phyloP scores from a whole-genome alignment of 306 rosid species.

The Mucuna pruriens region DNA sequence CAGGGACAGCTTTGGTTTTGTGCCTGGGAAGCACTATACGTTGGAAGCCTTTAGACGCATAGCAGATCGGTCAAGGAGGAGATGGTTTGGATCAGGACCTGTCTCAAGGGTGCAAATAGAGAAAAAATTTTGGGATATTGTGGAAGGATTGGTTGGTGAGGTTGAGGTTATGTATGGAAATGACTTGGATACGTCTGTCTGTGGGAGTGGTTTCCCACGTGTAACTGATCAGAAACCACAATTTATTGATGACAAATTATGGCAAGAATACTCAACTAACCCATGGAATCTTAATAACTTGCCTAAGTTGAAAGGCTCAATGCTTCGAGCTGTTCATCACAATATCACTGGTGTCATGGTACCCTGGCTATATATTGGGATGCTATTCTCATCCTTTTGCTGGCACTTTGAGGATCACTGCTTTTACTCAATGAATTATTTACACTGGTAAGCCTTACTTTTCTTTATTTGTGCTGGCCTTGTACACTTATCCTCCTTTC shows the following conservation, averaged over 20 bases:
- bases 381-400: slow-evolving; percentile 97
- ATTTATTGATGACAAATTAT: slow-evolving; percentile 65
- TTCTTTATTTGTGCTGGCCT: background rate
- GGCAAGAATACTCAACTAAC: slow-evolving; percentile 82
- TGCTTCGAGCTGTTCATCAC: slow-evolving; percentile 86
- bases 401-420: slow-evolving; percentile 99
- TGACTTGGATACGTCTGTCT: slow-evolving; percentile 87
- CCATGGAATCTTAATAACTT: slow-evolving; percentile 99
- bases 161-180: slow-evolving; percentile 98
- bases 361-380: slow-evolving; percentile 98
- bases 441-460: slow-evolving; percentile 80
- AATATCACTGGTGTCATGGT: slow-evolving; percentile 99
- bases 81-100: slow-evolving; percentile 92
- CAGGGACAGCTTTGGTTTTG: slow-evolving; percentile 90
- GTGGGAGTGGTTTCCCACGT: slow-evolving; percentile 96
- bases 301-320: slow-evolving; percentile 91
- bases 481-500: background rate
- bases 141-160: slow-evolving; percentile 91
- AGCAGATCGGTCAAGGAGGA: slow-evolving; percentile 81
- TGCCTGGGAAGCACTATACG: slow-evolving; percentile 78
- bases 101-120: slow-evolving; percentile 86
- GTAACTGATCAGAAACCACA: slow-evolving; percentile 64
- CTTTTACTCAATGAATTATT: slow-evolving; percentile 95
- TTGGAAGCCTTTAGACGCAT: slow-evolving; percentile 83
- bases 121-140: slow-evolving; percentile 97